Evolutionary conservation across 768 basidiomycete genomes (phyloP), one percentile per base, ranked within the genome.

Genomic region (Mycena alexandri): DNA sequence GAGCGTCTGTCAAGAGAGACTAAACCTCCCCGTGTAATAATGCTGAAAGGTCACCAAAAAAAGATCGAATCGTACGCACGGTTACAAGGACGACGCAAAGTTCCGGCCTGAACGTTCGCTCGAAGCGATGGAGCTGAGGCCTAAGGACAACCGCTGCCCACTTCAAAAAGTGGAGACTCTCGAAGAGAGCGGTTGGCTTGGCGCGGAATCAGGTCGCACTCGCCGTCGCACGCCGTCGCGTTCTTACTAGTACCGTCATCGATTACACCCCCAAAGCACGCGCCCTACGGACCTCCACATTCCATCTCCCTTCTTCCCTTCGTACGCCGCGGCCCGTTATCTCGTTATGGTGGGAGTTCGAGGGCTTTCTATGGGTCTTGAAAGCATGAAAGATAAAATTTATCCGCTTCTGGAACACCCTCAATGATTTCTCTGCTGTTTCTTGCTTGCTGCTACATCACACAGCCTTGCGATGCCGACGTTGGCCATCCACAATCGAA

Each of bases 251-350:
- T n/a, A n/a, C n/a, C n/a, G 53, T 42, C 53, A 41, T 43, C 25
- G 42, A 24, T 55, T 25, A 12, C 24, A 48, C 41, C 17, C n/a
- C 25, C 25, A 12, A 54, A 48, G 47, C 65, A 67, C 61, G 25
- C 50, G 66, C 54, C 14, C 38, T 34, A 10, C 60, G 66, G 66
- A 33, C 55, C 61, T 62, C 66, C 65, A 55, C 58, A 66, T 66
- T 58, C 56, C 60, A 34, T 42, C 41, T 44, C 41, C 34, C 63
- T 65, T 63, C 34, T 63, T 58, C 53, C 10, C 24, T 38, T 19
- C 12, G 34, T 14, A 22, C 41, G 1, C 19, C 36, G n/a, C 66
- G 66, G 54, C 36, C 67, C 67, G 55, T 67, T 67, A 67, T 67
- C 65, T 66, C 24, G 43, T 21, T 51, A 52, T 51, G 24, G 51